Base-by-base conservation (phyloP, 352 stramenopile genomes). In the Elongisporangium undulatum region DNA sequence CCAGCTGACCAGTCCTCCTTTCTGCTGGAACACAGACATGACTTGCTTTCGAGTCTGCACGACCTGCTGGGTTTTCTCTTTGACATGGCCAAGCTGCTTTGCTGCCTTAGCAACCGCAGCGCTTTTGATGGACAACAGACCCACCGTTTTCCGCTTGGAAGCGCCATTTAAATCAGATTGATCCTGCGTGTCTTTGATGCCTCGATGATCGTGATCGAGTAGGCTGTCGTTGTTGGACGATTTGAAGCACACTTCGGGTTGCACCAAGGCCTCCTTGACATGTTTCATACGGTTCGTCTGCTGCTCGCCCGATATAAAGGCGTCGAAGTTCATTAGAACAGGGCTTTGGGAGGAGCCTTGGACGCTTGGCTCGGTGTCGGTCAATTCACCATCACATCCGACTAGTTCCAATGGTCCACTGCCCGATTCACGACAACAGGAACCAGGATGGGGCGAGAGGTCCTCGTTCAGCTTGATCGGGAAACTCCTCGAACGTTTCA, bases 1-100 rank as follows among this genome's bases (percentile, higher is more conserved):
- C 79, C 79, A 89, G 12, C 79, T 55, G 0, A 87, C 79, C 3
- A 89, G 56, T 6, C 79, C 79, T n/a, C 79, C 79, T 63, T 81
- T 82, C 51, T 84, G 69, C n/a, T 87, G 74, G 34, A 89, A 89
- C 6, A 63, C 64, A 2, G 64, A 71, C n/a, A 87, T 63, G 2
- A 59, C 69, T 4, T 74, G 68, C 55, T 79, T 77, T 38, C 82
- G 71, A 26, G 68, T 77, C 45, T 75, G 68, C 3, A 64, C 68
- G 1, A 59, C 67, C 23, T 64, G 54, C 16, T 72, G 59, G 1
- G 66, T 77, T 49, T 81, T 85, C 24, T 74, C 66, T 64, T 83
- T 87, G 19, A 83, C 58, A 12, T 64, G 56, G 19, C 57, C 56
- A 20, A 67, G 49, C 38, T 67, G 62, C 19, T 45, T 52, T 21